Conservation (phyloP, 140 eudicot genomes). For the Bidens hawaiensis region DNA sequence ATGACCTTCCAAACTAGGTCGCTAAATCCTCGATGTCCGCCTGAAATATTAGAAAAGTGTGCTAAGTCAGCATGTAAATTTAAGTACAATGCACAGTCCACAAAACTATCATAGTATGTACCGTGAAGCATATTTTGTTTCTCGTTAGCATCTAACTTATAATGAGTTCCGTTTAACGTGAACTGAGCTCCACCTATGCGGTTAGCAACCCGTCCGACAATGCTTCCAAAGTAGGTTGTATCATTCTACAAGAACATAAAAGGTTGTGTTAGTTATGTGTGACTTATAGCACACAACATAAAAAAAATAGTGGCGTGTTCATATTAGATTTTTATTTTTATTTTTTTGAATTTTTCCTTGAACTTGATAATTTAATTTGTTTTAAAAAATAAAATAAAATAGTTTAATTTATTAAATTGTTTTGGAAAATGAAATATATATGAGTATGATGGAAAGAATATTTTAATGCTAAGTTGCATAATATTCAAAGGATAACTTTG, state of each 20-base stretch:
- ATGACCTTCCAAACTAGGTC: slow-evolving; percentile 59
- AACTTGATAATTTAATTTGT: neutral
- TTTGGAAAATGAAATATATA: neutral
- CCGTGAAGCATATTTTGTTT: slow-evolving; percentile 82
- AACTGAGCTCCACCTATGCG: slow-evolving; percentile 91
- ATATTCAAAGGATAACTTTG: slow-evolving; percentile 15
- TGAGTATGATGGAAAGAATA: slow-evolving; percentile 1
- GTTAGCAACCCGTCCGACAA: slow-evolving; percentile 92
- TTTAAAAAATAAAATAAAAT: neutral
- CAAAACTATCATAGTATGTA: slow-evolving; percentile 6
- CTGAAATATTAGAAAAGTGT: no score
- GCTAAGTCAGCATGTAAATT: no score
- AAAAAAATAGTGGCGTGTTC: neutral
- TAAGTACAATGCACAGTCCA: no score
- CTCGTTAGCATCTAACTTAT: slow-evolving; percentile 76
- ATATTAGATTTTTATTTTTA: neutral
- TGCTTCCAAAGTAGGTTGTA: slow-evolving; percentile 59
- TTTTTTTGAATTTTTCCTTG: neutral
- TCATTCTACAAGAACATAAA: slow-evolving; percentile 52
- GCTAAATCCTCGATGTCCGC: slow-evolving; percentile 78
- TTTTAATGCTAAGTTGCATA: slow-evolving; percentile 22
- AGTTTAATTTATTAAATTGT: neutral
- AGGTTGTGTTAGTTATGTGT: neutral
- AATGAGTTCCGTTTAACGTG: slow-evolving; percentile 60
- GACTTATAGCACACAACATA: neutral